phyloP scores from a whole-genome alignment of 2,329 filamentous ascomycete species.

The Beauveria sp. region DNA sequence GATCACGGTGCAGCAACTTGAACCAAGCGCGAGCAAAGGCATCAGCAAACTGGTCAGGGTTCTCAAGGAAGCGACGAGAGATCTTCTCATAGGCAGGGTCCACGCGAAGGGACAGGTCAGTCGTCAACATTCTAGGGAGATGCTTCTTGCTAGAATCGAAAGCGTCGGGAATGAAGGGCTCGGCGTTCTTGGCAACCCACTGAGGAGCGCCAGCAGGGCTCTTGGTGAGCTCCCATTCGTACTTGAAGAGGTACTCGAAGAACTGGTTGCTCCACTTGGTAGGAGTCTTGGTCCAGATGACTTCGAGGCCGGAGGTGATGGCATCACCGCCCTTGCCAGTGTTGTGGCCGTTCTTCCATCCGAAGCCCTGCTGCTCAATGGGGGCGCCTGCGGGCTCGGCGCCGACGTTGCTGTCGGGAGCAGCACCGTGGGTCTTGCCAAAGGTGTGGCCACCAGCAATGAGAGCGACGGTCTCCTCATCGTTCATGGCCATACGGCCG shows the following conservation, averaged over 20 bases:
- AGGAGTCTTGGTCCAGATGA: slow-evolving; percentile 71
- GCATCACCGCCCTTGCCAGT: slow-evolving; percentile 63
- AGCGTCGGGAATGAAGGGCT: slow-evolving; percentile 61
- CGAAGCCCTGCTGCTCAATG: slow-evolving; percentile 61
- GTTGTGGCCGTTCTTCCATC: slow-evolving; percentile 59
- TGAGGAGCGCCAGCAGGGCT: slow-evolving; percentile 70
- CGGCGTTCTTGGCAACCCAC: slow-evolving; percentile 66
- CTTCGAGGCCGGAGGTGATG: slow-evolving; percentile 71
- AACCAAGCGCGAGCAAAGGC: slow-evolving; percentile 72
- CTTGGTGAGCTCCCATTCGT: slow-evolving; percentile 70
- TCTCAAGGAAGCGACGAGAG: slow-evolving; percentile 57
- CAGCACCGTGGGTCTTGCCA: slow-evolving; percentile 75
- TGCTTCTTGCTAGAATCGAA: slow-evolving; percentile 65
- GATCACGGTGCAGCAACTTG: slow-evolving; percentile 75
- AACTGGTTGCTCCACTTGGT: slow-evolving; percentile 69
- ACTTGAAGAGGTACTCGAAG: slow-evolving; percentile 70
- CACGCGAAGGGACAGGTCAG: slow-evolving; percentile 63
- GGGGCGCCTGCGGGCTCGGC: slow-evolving; percentile 58
- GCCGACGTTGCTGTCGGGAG: slow-evolving; percentile 53
- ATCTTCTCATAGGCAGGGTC: slow-evolving; percentile 72
- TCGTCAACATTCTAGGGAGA: slow-evolving; percentile 68
- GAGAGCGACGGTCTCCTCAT: slow-evolving; percentile 72
- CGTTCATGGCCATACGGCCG: slow-evolving; percentile 74
- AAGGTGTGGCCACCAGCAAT: slow-evolving; percentile 74
- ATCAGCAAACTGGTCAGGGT: slow-evolving; percentile 61